Evolutionary conservation across 2,329 filamentous ascomycete species (phyloP).

Genomic region (Fusarium sterilihyphosum): DNA sequence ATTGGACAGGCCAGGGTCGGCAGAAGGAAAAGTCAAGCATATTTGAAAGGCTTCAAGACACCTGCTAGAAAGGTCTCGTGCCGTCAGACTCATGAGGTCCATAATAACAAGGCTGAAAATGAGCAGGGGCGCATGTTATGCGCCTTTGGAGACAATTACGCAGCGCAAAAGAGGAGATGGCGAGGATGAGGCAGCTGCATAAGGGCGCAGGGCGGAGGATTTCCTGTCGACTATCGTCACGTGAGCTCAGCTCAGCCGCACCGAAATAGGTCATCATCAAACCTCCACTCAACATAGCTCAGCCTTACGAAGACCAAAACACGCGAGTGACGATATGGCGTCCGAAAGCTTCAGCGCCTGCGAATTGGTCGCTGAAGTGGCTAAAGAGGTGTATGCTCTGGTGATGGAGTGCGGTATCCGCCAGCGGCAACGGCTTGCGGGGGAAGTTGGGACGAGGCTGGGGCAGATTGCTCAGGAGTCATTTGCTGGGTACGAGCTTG

Average conservation of each 20-base stretch:
- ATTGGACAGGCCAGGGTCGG: background rate
- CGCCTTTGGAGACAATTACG: fast-evolving
- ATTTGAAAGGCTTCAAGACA: background rate
- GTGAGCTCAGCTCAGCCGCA: background rate
- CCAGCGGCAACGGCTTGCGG: background rate
- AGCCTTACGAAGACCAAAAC: background rate
- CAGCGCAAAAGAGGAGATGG: background rate
- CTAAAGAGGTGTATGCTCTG: background rate
- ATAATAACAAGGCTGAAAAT: fast-evolving
- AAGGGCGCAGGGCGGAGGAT: background rate
- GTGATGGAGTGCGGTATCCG: background rate
- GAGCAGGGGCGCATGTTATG: fast-evolving
- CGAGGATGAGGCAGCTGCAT: background rate
- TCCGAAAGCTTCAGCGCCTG: fast-evolving
- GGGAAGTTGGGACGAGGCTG: background rate
- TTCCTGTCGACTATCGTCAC: background rate
- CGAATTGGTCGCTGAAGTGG: background rate
- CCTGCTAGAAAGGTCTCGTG: background rate
- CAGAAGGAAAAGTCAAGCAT: fast-evolving
- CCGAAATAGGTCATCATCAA: fast-evolving
- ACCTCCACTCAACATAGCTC: background rate
- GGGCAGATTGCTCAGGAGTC: background rate
- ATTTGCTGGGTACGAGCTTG: background rate
- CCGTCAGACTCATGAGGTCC: background rate
- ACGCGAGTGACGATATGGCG: background rate